Evolutionary conservation across 2,329 filamentous ascomycete genomes (phyloP).

Genomic region (Salinomyces thailandicus): DNA sequence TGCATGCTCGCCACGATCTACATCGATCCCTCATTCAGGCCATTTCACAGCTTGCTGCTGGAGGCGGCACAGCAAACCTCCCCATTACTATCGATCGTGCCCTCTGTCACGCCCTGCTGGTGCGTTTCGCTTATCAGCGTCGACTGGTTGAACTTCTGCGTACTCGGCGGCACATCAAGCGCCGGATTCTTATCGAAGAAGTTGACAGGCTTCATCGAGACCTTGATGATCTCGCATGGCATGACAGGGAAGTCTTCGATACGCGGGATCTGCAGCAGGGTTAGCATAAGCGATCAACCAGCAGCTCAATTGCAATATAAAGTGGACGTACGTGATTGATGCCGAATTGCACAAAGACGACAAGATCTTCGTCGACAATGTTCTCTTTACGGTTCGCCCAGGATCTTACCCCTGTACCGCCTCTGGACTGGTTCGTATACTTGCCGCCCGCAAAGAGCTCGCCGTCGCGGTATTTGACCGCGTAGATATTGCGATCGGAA

Average conservation of each 20-base stretch:
- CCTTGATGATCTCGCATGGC: constrained; percentile 48
- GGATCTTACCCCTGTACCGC: constrained; percentile 37
- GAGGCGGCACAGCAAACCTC: constrained; percentile 27
- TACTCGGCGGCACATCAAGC: constrained; percentile 44
- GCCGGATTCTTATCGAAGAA: constrained; percentile 51
- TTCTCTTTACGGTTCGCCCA: constrained; percentile 44
- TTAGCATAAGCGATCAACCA: constrained; percentile 2
- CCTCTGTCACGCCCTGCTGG: constrained; percentile 24
- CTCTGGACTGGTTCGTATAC: constrained; percentile 44
- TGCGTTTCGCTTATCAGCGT: constrained; percentile 24
- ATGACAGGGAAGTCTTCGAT: constrained; percentile 51
- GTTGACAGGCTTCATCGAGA: constrained; percentile 48
- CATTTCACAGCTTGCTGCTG: constrained; percentile 9
- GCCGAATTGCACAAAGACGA: constrained; percentile 48
- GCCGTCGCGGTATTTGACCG: constrained; percentile 46
- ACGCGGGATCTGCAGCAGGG: constrained; percentile 30
- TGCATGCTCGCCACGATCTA: no score
- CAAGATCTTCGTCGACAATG: constrained; percentile 46
- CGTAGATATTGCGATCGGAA: constrained; percentile 49
- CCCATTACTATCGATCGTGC: constrained; percentile 25
- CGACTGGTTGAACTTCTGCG: constrained; percentile 38
- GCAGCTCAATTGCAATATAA: not conserved
- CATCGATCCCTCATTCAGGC: no score
- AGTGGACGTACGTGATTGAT: constrained; percentile 41
- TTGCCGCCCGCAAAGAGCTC: constrained; percentile 51